Conservation (phyloP, 2,329 filamentous ascomycete genomes). For the Didymella exigua region DNA sequence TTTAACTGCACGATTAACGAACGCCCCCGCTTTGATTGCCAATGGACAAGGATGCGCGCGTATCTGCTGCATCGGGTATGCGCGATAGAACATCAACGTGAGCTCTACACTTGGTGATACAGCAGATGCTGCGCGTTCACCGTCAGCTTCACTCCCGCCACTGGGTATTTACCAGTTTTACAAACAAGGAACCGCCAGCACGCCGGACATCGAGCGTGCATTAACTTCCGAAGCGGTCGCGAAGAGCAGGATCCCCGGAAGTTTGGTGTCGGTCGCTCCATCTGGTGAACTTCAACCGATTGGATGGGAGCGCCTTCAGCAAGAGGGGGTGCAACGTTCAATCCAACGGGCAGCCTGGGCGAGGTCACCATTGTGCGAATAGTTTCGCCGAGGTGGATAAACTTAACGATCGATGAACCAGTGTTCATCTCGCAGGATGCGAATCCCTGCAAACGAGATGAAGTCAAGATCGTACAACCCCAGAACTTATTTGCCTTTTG, state of each 20-base stretch:
- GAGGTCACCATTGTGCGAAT: not conserved
- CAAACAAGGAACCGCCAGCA: not conserved
- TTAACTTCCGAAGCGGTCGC: constrained; percentile 1
- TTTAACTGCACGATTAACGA: constrained; percentile 2
- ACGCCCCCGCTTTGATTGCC: not conserved
- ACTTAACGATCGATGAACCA: constrained; percentile 1
- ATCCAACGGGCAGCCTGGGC: constrained; percentile 1
- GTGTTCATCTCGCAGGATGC: constrained; percentile 16
- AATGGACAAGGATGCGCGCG: not conserved
- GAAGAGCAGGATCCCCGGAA: not conserved
- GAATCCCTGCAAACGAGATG: not conserved
- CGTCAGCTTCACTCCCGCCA: not conserved
- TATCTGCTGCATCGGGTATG: constrained; percentile 8
- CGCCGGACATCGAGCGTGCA: not conserved
- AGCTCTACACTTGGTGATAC: not conserved
- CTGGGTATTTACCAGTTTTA: too few species aligned
- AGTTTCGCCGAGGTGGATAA: constrained; percentile 2
- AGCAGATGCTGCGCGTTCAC: not conserved
- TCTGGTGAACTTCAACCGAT: not conserved
- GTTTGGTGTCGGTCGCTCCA: not conserved
- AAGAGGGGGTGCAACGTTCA: not conserved
- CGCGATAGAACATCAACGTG: constrained; percentile 6
- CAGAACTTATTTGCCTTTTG: not conserved
- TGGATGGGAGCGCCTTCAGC: constrained; percentile 3
- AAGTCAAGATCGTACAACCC: not conserved